phyloP scores from a whole-genome alignment of 225 moss, liverwort and hornwort species.

The Asterella californica region DNA sequence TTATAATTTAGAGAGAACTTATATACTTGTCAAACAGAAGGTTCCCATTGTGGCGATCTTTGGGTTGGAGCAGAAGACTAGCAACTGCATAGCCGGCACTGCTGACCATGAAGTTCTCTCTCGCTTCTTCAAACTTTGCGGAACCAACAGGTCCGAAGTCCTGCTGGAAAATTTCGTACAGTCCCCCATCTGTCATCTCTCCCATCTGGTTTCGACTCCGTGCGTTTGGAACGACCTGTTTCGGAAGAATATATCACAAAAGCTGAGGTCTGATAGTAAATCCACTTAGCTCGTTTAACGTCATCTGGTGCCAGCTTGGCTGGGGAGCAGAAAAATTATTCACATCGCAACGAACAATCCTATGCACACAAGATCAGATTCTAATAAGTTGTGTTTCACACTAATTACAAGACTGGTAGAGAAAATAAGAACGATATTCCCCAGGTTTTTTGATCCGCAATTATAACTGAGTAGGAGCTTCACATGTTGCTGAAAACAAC shows the following conservation, averaged over 20 bases:
- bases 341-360: too few relatives aligned
- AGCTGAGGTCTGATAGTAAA: neutral
- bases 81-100: constrained; percentile 86
- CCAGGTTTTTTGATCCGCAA: neutral
- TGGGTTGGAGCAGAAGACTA: constrained; percentile 80
- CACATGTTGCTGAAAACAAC: neutral
- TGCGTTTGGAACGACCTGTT: constrained; percentile 73
- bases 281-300: neutral
- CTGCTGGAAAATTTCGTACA: constrained; percentile 70
- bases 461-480: neutral
- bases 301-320: neutral
- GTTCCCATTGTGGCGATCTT: constrained; percentile 87
- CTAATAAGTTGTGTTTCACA: neutral
- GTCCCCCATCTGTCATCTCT: constrained; percentile 68
- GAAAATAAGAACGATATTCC: neutral
- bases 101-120: constrained; percentile 69
- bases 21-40: constrained; percentile 70
- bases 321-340: too few relatives aligned
- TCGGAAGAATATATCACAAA: neutral
- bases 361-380: too few relatives aligned
- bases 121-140: constrained; percentile 65
- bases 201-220: constrained; percentile 91
- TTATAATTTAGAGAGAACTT: neutral
- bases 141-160: constrained; percentile 68
- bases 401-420: neutral